Percentiles rank a stretch among this genome's conserved stretches.
phyloP scores from a whole-genome alignment of 495 filamentous ascomycete species.

The Letharia lupina region DNA sequence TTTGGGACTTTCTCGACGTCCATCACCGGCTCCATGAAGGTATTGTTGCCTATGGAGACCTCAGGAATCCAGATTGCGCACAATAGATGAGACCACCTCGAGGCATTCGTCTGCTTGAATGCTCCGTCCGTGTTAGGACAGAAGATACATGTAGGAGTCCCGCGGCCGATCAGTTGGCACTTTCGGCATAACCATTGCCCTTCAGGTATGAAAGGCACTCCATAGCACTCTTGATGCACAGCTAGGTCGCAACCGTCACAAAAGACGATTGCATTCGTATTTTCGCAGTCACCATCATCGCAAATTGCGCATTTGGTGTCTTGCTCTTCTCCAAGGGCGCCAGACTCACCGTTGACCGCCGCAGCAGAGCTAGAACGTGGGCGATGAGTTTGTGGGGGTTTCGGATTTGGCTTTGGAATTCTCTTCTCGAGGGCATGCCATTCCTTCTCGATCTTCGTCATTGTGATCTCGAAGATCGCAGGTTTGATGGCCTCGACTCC shows the following conservation, averaged over 20 bases:
- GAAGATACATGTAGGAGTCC: slow-evolving; percentile 91
- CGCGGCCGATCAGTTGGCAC: slow-evolving; percentile 88
- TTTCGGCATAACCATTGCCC: slow-evolving; percentile 98
- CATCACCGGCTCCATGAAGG: slow-evolving; percentile 96
- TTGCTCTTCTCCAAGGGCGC: slow-evolving; percentile 77
- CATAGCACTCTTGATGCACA: slow-evolving; percentile 98
- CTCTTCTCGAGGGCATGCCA: slow-evolving; percentile 94
- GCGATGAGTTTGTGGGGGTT: slow-evolving; percentile 85
- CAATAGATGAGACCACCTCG: slow-evolving; percentile 91
- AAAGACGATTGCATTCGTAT: slow-evolving; percentile 99
- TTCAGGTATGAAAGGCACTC: slow-evolving; percentile 96
- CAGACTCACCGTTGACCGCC: slow-evolving; percentile 82
- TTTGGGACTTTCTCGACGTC: slow-evolving; percentile 96
- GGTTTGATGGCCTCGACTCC: slow-evolving; percentile 76
- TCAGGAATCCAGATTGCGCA: slow-evolving; percentile 99
- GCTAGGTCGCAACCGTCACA: slow-evolving; percentile 97
- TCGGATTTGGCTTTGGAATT: slow-evolving; percentile 92
- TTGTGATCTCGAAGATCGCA: slow-evolving; percentile 91
- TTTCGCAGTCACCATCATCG: slow-evolving; percentile 97
- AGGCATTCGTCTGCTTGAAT: slow-evolving; percentile 94
- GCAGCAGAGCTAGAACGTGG: slow-evolving; percentile 86
- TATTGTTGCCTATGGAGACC: slow-evolving; percentile 88
- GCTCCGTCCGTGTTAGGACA: slow-evolving; percentile 96
- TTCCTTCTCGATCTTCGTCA: slow-evolving; percentile 98
- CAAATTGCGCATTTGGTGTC: slow-evolving; percentile 97